Base-by-base conservation (phyloP, 768 basidiomycete genomes). In the Tephrocybe sp. region DNA sequence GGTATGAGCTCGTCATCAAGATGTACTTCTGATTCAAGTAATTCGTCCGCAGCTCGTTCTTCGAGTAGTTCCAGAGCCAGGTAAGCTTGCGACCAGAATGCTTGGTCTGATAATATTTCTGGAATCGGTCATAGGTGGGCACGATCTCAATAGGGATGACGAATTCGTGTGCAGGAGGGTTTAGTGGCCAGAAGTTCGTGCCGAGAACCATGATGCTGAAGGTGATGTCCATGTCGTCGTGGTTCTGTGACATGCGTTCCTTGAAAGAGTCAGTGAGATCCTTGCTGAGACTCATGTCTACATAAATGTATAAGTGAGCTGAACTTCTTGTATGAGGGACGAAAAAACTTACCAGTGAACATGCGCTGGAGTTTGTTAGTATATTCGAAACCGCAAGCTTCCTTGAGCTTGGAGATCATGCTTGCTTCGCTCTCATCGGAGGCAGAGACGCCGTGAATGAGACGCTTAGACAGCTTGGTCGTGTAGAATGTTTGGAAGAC, bases 401-500 rank as follows among this genome's bases (percentile, higher is more conserved):
- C 96, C 77, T 98, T 99, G 58, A 99, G 71, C 70, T 98, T 98
- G 44, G 94, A 90, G 58, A 99, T 98, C 97, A 99, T 99, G 69
- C 91, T 95, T 21, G 92, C 89, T 65, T 99, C 97, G 26, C 87
- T 87, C 69, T 99, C 96, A 60, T 98, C 97, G 3, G 96, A 98
- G 2, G 93, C 92, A 11, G 95, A 98, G 19, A 91, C 84, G 18
- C 85, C 84, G 55, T 91, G 87, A 57, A 99, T 95, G 36, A 99
- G 83, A 54, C 97, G 93, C 65, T 92, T 92, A 40, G 93, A 94
- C 25, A 99, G 75, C 70, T 95, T 96, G 58, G 93, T 97, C 24
- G 89, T 91, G 74, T 99, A 99, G 79, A 96, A 99, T 15, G 90
- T 92, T 67, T 98, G 95, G 87, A 98, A 99, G 15, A 98, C 94